Evolutionary conservation across 257 asterid genomes (phyloP), one percentile per base, ranked within the genome.

Genomic region (Leptodermis oblonga): DNA sequence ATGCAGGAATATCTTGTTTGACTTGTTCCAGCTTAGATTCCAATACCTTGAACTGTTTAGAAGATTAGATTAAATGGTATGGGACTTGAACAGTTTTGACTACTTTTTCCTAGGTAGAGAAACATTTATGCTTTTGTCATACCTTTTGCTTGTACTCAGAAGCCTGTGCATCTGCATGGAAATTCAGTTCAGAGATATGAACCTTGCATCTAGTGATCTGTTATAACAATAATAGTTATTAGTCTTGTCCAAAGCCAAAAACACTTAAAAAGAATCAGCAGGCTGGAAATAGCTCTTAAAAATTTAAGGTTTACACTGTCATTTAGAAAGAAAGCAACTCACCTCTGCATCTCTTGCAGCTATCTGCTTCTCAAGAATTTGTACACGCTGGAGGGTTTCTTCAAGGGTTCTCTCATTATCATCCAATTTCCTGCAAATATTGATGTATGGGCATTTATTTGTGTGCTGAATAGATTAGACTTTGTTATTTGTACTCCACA

Each of bases 91-190:
- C 68, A 48, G n/a, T 20, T n/a, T 36, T 51, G 43, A 37, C 17
- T 39, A 31, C 33, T 42, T n/a, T 18, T 48, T 8, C 52, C 48
- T 39, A 68, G 49, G 17, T 69, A 13, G 9, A 30, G 43, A n/a
- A n/a, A 15, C 20, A 31, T 67, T 34, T 61, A 22, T 31, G 43
- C 18, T 23, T n/a, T 5, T 7, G 67, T 83, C 34, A 17, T 77
- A 94, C 97, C 99, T 88, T 91, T 80, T 94, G 92, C 86, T 89
- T 89, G 82, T 91, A 87, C 82, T 94, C 97, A 34, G 83, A 73
- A 74, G 96, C 97, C 83, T 91, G 99, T 62, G 99, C 97, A 81
- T 91, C 97, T 30, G 99, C 95, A 75, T 94, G 95, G 85, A 94
- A 73, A 80, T 84, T 85, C 58, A 94, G 78, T 81, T 94, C 99